Evolutionary conservation across 2,329 filamentous ascomycete species (phyloP).

Genomic region (Penicillium concentricum): DNA sequence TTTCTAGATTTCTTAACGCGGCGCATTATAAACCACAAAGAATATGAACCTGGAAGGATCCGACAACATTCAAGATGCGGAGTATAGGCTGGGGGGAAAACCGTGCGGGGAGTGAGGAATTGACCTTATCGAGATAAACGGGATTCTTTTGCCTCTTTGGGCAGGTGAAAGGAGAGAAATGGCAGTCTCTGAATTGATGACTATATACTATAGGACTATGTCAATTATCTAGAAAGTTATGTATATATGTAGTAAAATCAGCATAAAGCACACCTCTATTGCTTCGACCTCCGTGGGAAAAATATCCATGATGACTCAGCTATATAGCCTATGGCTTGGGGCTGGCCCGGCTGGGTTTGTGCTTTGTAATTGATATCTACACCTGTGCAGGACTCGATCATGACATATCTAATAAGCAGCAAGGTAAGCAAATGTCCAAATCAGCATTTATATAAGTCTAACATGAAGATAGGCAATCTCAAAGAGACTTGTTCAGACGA

Average conservation of each 20-base stretch:
- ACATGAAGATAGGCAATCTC: neutral
- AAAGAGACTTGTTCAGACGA: neutral
- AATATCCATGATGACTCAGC: conserved; percentile 1
- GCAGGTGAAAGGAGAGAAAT: neutral
- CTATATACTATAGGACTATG: neutral
- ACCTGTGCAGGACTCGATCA: neutral
- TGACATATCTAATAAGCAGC: neutral
- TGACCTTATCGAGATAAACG: conserved; percentile 9
- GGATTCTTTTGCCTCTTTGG: conserved; percentile 19
- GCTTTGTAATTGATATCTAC: neutral
- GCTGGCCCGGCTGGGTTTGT: too few relatives aligned
- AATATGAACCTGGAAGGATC: conserved; percentile 3
- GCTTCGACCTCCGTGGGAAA: neutral
- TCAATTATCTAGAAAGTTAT: neutral
- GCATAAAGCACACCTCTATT: neutral
- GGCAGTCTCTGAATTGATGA: too few relatives aligned
- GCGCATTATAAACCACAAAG: conserved; percentile 27
- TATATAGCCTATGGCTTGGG: too few relatives aligned
- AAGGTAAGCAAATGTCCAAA: neutral
- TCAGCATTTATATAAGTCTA: neutral
- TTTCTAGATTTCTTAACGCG: conserved; percentile 45
- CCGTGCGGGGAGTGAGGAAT: conserved; percentile 16
- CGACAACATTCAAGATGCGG: conserved; percentile 8
- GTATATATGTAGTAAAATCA: neutral
- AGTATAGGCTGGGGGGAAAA: conserved; percentile 1